Evolutionary conservation across 352 stramenopile genomes (phyloP).

Genomic region (Blastocystis sp.): DNA sequence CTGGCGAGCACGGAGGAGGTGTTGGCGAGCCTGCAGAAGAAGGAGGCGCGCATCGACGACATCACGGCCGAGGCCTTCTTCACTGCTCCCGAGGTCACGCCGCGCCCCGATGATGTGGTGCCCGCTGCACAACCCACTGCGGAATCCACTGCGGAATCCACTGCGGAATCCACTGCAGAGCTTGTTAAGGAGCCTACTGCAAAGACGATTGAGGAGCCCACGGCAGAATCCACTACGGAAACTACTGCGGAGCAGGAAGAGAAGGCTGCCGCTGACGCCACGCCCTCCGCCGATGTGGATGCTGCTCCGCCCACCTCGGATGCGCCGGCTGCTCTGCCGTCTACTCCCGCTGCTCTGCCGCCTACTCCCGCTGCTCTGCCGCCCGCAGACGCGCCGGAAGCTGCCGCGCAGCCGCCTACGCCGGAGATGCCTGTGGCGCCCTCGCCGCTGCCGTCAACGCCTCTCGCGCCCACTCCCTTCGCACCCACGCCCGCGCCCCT

Average conservation of each 20-base stretch:
- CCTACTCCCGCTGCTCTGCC: neutral
- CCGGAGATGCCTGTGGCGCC: neutral
- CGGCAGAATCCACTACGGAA: neutral
- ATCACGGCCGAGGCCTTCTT: conserved; percentile 51
- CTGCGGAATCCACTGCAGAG: no score
- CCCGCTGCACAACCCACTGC: no score
- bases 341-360: neutral
- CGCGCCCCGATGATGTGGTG: no score
- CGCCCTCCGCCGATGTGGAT: neutral
- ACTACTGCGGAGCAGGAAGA: neutral
- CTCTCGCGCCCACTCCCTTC: neutral
- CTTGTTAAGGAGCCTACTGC: no score
- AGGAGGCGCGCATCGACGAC: conserved; percentile 23
- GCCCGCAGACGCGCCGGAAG: no score
- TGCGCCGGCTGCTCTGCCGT: neutral
- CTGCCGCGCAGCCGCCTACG: no score
- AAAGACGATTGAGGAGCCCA: no score
- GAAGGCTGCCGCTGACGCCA: neutral
- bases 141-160: no score
- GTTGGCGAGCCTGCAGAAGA: neutral
- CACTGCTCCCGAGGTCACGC: neutral
- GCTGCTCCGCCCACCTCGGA: neutral
- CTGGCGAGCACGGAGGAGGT: conserved; percentile 28
- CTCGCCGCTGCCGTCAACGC: neutral
- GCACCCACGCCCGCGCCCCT: neutral